Evolutionary conservation across 2,329 filamentous ascomycete species (phyloP).

Genomic region (Aspergillus pseudotamarii): DNA sequence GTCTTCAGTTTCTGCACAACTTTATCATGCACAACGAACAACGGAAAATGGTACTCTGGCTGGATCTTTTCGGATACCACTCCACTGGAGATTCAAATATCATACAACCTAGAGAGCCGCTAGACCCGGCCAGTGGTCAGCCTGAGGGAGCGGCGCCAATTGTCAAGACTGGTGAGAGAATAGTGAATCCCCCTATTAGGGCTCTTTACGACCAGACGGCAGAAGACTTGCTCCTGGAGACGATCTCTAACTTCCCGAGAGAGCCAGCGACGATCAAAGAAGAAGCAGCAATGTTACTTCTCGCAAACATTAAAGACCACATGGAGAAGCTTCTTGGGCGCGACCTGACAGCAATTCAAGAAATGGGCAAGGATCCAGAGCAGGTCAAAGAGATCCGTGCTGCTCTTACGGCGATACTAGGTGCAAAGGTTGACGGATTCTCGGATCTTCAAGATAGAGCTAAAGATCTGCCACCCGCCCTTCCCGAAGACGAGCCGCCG

Average conservation of each 20-base stretch:
- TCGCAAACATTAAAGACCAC: slow-evolving; percentile 53
- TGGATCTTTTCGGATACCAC: slow-evolving; percentile 65
- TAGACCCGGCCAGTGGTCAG: slow-evolving; percentile 39
- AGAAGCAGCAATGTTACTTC: slow-evolving; percentile 50
- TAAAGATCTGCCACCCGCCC: slow-evolving; percentile 38
- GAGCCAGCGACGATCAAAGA: slow-evolving; percentile 49
- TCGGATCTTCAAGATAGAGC: slow-evolving; percentile 45
- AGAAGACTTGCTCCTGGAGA: slow-evolving; percentile 47
- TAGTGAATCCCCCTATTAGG: slow-evolving; percentile 45
- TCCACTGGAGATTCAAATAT: slow-evolving; percentile 49
- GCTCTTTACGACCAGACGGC: slow-evolving; percentile 48
- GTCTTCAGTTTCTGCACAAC: slow-evolving; percentile 68
- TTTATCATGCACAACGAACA: slow-evolving; percentile 68
- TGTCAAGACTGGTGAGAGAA: slow-evolving; percentile 46
- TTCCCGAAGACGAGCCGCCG: slow-evolving; percentile 39
- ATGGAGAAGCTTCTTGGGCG: slow-evolving; percentile 51
- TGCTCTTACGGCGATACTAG: slow-evolving; percentile 46
- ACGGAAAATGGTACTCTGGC: slow-evolving; percentile 66
- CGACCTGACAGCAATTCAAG: slow-evolving; percentile 47
- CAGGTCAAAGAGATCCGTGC: slow-evolving; percentile 49
- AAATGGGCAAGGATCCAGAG: slow-evolving; percentile 49
- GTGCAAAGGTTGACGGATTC: slow-evolving; percentile 49
- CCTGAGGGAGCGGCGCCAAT: slow-evolving; percentile 45
- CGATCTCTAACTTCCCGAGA: slow-evolving; percentile 47
- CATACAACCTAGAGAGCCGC: slow-evolving; percentile 46